Base-by-base conservation (phyloP, 2,329 filamentous ascomycete species). In the Bipolaris gigantea region DNA sequence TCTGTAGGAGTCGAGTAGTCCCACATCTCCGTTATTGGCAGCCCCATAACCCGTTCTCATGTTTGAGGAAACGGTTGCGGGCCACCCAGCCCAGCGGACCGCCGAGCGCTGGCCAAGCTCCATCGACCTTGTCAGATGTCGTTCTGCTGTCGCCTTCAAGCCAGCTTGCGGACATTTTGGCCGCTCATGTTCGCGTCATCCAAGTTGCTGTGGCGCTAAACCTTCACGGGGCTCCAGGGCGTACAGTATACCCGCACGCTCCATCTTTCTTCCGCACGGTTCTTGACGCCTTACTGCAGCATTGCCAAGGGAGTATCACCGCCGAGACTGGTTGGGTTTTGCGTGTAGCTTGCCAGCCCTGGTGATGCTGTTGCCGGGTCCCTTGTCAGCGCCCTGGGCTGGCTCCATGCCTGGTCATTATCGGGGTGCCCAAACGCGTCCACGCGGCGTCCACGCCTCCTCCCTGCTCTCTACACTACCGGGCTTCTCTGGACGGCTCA, bases 371-470 rank as follows among this genome's bases (percentile, higher is more conserved):
- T 36, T 62, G 48, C 56, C 60, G 45, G 48, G 39, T 45, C 50
- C 27, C 53, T 48, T 52, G 50, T 53, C 43, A 46, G 21, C 41
- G 18, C 40, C 47, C 27, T 42, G 46, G 13, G 49, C 36, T 48
- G 27, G 48, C 54, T 50, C 55, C 47, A 51, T 50, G 56, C 55
- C 60, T 60, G 59, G 57, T 61, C 58, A 59, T 53, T 48, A 51
- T 56, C 45, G 55, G 60, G 50, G 48, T 40, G 49, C 48, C 46
- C 50, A 56, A 57, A 62, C 45, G 60, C 52, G 60, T 61, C 63
- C 62, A 67, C 65, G 66, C 67, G 62, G 66, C 67, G 60, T 53
- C 56, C 59, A 62, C 57, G 63, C 50, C 59, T 60, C 36, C 53
- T 60, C 60, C 48, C 56, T 54, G 48, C 38, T 47, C 30, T 43